Base-by-base conservation (phyloP, 805 yeast species). In the Barnettozyma sp. region DNA sequence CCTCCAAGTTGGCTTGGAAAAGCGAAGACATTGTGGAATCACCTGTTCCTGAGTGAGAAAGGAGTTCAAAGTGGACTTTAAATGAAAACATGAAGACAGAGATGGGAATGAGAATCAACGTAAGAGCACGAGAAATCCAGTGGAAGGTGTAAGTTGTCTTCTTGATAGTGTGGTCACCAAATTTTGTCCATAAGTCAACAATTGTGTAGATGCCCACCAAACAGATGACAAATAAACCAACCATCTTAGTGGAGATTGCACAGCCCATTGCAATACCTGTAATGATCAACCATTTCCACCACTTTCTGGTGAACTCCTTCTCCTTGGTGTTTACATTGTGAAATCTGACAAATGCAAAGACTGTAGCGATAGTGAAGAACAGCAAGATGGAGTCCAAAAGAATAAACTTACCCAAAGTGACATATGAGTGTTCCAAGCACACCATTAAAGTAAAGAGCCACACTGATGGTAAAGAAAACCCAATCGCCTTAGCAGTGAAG, bases 161-260 rank as follows among this genome's bases (percentile, higher is more conserved):
- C 4, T 71, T 48, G 45, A 82, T 55, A 10, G 68, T 52, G 50
- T 65, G 68, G 55, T 83, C 90, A 45, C 88, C 94, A 50, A 86
- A 73, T 57, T 74, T 75, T 50, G 64, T 68, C 95, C 97, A 92
- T 51, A 92, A 67, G 52, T 92, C 97, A 35, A 76, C 81, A 26
- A 84, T 68, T 16, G 96, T 87, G 62, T 90, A 85, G 43, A 86
- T 72, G 33, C 99, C 99, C 38, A 92, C 87, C 44, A 87, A 64
- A 13, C 86, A 60, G 39, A 94, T 90, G 42, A 85, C 84, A 52
- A 92, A 85, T 38, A 90, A 70, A 50, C 99, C 99, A 40, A 92
- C 97, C 95, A 88, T 86, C 63, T 92, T 92, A 39, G 87, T 94
- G 20, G 95, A 82, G 55, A 90, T 81, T 14, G 88, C 82, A 58